These are phyloP conservation scores for Nidula niveotomentosa DNA, from an alignment of 1,284 basidiomycete species.

Conservation along the genomic window DNA sequence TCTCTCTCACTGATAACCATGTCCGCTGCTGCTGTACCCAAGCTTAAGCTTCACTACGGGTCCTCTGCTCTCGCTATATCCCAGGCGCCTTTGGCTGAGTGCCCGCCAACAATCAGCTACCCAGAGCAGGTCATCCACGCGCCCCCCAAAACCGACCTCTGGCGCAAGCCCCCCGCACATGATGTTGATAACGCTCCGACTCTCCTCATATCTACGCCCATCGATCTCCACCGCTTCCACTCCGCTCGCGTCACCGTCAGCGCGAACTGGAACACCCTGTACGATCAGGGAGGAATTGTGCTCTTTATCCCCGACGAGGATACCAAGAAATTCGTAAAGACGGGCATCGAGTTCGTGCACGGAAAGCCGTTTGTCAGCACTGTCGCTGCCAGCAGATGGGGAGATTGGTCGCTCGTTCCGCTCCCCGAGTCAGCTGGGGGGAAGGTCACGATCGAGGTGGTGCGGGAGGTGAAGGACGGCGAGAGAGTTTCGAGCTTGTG, in stretches of 20 bases:
- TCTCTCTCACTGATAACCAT: conserved; percentile 1
- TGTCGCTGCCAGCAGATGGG: conserved; percentile 25
- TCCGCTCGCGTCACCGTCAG: conserved; percentile 23
- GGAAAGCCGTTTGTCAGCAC: conserved; percentile 23
- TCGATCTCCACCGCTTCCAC: conserved; percentile 24
- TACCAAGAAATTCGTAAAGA: conserved; percentile 25
- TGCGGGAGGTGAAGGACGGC: conserved; percentile 21
- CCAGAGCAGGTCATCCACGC: conserved; percentile 17
- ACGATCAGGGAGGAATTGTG: conserved; percentile 25
- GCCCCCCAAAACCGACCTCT: conserved; percentile 21
- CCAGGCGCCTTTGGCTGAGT: conserved; percentile 11
- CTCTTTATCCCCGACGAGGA: conserved; percentile 28
- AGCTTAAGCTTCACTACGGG: conserved; percentile 23
- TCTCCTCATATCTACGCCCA: conserved; percentile 20
- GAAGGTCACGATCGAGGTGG: conserved; percentile 24
- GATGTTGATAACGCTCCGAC: conserved; percentile 23
- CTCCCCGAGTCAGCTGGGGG: conserved; percentile 15
- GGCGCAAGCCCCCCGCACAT: conserved; percentile 20
- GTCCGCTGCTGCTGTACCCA: conserved; percentile 12
- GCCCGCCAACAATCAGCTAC: conserved; percentile 17
- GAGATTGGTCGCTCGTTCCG: conserved; percentile 25
- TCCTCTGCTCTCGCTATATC: conserved; percentile 27
- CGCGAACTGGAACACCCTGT: conserved; percentile 21
- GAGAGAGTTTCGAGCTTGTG: conserved; percentile 25
- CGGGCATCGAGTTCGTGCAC: conserved; percentile 24